Evolutionary conservation across 257 asterid genomes (phyloP).

Genomic region (Gentiana dahurica): DNA sequence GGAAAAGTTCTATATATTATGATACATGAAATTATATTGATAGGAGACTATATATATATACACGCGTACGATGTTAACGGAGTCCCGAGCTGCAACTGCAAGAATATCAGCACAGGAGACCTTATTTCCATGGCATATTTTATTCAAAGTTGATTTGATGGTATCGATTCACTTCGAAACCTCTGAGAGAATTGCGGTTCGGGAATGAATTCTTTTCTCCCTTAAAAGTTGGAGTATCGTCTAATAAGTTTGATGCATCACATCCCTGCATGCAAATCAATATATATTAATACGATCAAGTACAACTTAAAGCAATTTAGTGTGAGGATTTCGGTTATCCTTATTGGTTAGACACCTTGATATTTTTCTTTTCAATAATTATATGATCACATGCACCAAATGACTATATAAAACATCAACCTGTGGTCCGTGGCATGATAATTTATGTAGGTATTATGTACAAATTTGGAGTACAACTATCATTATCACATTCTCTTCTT

Average conservation of each 20-base stretch:
- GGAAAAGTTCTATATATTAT: neutral
- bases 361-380: neutral
- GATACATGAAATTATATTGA: neutral
- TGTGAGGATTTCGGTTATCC: neutral
- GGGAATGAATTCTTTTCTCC: conserved; percentile 42
- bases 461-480: no score
- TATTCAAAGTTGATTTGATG: conserved; percentile 34
- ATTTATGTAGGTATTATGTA: no score
- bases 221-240: conserved; percentile 8
- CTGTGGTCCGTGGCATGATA: no score
- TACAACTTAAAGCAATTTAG: no score
- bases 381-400: no score
- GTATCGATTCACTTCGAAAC: conserved; percentile 42
- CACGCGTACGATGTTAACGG: conserved; percentile 28
- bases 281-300: no score
- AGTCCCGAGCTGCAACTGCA: conserved; percentile 55
- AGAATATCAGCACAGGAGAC: conserved; percentile 53
- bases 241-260: conserved; percentile 26
- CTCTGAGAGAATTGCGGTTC: conserved; percentile 35
- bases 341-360: neutral
- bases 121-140: conserved; percentile 23
- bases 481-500: no score
- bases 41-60: neutral
- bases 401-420: no score
- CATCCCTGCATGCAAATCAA: conserved; percentile 16